Conservation (phyloP, 164 flowering plant genomes). For the Stephania yunnanensis region DNA sequence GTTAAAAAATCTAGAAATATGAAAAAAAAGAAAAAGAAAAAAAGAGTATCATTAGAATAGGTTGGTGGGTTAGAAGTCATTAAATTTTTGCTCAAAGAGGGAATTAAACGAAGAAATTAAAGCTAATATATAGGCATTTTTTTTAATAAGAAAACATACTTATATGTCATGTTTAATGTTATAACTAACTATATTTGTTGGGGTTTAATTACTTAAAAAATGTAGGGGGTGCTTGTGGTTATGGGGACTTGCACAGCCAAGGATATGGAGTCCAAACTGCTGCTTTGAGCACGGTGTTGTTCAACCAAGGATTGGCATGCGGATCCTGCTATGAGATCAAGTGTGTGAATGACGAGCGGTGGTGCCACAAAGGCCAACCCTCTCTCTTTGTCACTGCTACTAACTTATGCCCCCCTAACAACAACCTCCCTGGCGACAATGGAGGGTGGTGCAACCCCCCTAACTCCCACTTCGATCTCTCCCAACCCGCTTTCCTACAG, state of each 20-base stretch:
- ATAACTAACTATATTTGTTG: neutral
- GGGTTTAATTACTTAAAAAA: neutral
- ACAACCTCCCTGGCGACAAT: conserved; percentile 22
- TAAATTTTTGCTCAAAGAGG: no score
- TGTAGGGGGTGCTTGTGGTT: conserved; percentile 82
- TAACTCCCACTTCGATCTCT: conserved; percentile 52
- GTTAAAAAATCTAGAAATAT: no score
- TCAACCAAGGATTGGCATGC: conserved; percentile 49
- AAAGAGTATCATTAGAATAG: no score
- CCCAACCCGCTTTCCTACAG: conserved; percentile 48
- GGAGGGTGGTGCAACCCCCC: conserved; percentile 88
- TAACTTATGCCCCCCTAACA: conserved; percentile 66
- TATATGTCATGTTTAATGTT: neutral
- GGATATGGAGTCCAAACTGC: conserved; percentile 59
- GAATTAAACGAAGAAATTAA: neutral
- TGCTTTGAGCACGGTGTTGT: conserved; percentile 56
- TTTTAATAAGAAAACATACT: no score
- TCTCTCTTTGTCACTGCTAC: conserved; percentile 58
- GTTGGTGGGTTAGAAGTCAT: no score
- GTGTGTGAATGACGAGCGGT: conserved; percentile 36
- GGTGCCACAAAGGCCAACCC: conserved; percentile 56
- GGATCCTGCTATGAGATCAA: conserved; percentile 73
- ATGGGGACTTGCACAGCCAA: conserved; percentile 29
- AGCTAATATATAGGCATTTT: neutral
- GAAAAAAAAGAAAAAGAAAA: no score